These are phyloP conservation scores for Diplodia corticola DNA, from an alignment of 2,329 filamentous ascomycete genomes.

Conservation along the genomic window DNA sequence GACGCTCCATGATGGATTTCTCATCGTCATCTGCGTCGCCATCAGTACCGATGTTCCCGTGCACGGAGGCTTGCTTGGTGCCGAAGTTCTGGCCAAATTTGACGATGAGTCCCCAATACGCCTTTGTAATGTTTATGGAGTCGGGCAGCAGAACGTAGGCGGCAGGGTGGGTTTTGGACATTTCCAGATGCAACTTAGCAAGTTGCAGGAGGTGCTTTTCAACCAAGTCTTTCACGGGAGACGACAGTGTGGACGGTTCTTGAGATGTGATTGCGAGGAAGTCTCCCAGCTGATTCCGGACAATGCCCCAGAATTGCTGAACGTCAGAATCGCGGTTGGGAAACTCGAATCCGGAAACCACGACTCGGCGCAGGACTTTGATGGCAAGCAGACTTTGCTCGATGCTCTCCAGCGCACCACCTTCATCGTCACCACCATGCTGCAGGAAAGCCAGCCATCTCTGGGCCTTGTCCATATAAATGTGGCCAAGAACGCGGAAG, in stretches of 20 bases:
- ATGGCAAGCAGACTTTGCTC: constrained; percentile 76
- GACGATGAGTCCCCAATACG: constrained; percentile 82
- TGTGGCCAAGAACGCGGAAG: constrained; percentile 72
- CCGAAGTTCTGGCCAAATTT: constrained; percentile 75
- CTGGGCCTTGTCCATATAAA: constrained; percentile 74
- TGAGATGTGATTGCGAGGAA: constrained; percentile 66
- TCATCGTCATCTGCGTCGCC: constrained; percentile 48
- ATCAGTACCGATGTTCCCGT: constrained; percentile 44
- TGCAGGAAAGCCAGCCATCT: constrained; percentile 66
- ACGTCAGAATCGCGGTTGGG: constrained; percentile 78
- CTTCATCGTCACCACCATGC: constrained; percentile 59
- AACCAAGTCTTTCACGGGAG: constrained; percentile 60
- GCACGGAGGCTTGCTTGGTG: constrained; percentile 43
- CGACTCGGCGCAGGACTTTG: constrained; percentile 75
- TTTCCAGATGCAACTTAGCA: constrained; percentile 85
- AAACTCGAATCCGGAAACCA: constrained; percentile 79
- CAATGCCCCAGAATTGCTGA: constrained; percentile 75
- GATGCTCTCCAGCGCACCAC: constrained; percentile 63
- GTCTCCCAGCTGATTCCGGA: constrained; percentile 74
- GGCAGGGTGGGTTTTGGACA: constrained; percentile 76
- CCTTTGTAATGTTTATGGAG: constrained; percentile 72
- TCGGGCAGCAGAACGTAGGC: constrained; percentile 82
- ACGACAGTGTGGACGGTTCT: constrained; percentile 53
- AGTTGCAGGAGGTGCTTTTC: constrained; percentile 88
- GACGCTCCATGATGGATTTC: constrained; percentile 67